phyloP scores from a whole-genome alignment of 2,329 filamentous ascomycete genomes.

The Colletotrichum cereale region DNA sequence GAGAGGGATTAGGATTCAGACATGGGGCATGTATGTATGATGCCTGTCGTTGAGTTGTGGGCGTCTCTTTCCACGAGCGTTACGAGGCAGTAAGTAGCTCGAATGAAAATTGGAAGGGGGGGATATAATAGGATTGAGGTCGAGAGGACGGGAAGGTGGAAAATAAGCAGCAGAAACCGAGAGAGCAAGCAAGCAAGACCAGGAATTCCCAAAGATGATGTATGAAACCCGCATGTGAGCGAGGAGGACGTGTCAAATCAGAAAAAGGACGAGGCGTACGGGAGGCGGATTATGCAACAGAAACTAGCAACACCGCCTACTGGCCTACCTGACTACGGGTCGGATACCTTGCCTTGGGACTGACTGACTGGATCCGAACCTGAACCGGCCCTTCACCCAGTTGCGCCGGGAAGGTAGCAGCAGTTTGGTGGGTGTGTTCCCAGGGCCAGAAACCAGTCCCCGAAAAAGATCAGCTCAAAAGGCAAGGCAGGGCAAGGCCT shows the following conservation, averaged over 20 bases:
- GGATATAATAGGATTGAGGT: not conserved
- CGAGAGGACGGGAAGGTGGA: not conserved
- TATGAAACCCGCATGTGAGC: slow-evolving; percentile 23
- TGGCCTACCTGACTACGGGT: not conserved
- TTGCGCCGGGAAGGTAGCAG: slow-evolving; percentile 24
- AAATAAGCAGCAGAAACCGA: not conserved
- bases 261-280: slow-evolving; percentile 29
- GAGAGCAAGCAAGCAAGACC: too few relatives aligned
- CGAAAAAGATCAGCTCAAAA: not conserved
- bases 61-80: not conserved
- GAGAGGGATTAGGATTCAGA: slow-evolving; percentile 14
- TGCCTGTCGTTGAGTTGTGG: not conserved
- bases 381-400: slow-evolving; percentile 3
- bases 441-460: slow-evolving; percentile 7
- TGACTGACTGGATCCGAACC: slow-evolving; percentile 6
- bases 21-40: slow-evolving; percentile 3
- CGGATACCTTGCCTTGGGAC: not conserved
- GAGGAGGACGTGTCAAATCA: slow-evolving; percentile 32
- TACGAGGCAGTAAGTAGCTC: not conserved
- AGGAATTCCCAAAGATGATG: slow-evolving; percentile 29
- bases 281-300: slow-evolving; percentile 36
- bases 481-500: not conserved
- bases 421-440: slow-evolving; percentile 11
- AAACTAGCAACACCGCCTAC: slow-evolving; percentile 34
- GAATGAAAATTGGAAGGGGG: not conserved